Evolutionary conservation across 345 rosid species (phyloP), one percentile per base, ranked within the genome.

Genomic region (Alliaria petiolata): DNA sequence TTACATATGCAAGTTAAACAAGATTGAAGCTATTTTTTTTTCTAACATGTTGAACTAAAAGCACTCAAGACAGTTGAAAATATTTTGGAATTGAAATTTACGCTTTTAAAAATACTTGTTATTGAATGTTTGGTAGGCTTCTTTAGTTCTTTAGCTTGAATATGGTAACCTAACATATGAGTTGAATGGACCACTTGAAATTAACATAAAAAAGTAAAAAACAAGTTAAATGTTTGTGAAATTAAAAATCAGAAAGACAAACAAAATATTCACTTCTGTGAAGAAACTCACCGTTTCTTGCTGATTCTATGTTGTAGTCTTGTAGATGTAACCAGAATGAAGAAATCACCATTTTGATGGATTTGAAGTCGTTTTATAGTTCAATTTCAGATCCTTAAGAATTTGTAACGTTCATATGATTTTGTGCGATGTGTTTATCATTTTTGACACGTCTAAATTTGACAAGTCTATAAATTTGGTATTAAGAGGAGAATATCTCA

Each of bases 131-230:
- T 74, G 72, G 67, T 66, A 66, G 61, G n/a, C n/a, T n/a, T n/a
- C n/a, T n/a, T n/a, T n/a, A n/a, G 20, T 20, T 7, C 40, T 60
- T 58, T 67, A 42, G 67, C 31, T 66, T 39, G 54, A 56, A 66
- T 62, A 58, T 39, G 72, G 44, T 66, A 33, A 74, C 78, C 78
- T 74, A 66, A 65, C 71, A 46, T 12, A 12, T 36, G 52, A 66
- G 45, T 31, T 58, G 15, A 66, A 40, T 66, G 55, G 67, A 50
- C 72, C 45, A 57, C 55, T 40, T 58, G n/a, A 65, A 31, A 39
- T 49, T 31, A 53, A 58, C 62, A n/a, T n/a, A n/a, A n/a, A 36
- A 30, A 56, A 55, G 17, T n/a, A n/a, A n/a, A n/a, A n/a, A 26
- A n/a, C 15, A 57, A 54, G 17, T 31, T 62, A 14, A 11, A 33